These are phyloP conservation scores for Cylindrotheca fusiformis DNA, from an alignment of 108 stramenopile genomes.

Conservation along the genomic window DNA sequence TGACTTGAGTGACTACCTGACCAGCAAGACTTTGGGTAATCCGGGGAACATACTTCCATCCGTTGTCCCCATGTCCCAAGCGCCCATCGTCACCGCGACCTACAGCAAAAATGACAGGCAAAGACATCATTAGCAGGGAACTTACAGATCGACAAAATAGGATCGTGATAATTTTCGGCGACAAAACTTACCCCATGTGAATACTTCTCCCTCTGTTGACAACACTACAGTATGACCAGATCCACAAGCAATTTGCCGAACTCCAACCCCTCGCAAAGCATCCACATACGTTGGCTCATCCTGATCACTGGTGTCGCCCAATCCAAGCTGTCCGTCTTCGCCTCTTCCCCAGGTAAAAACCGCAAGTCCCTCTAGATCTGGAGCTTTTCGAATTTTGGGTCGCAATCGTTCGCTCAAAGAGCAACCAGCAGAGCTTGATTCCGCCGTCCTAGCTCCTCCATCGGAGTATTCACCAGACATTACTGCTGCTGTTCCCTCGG, in stretches of 20 bases:
- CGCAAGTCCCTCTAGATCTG: slow-evolving; percentile 46
- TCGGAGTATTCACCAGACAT: neutral
- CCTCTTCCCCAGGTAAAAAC: slow-evolving; percentile 91
- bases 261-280: slow-evolving; percentile 86
- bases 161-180: neutral
- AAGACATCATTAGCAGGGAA: neutral
- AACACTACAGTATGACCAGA: slow-evolving; percentile 92
- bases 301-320: slow-evolving; percentile 79
- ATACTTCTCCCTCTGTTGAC: slow-evolving; percentile 91
- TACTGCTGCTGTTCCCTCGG: too few relatives aligned
- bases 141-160: neutral
- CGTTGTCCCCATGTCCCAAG: slow-evolving; percentile 93
- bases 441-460: slow-evolving; percentile 27
- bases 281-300: slow-evolving; percentile 90
- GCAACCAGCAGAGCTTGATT: slow-evolving; percentile 28
- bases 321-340: slow-evolving; percentile 87
- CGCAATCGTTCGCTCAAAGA: slow-evolving; percentile 30
- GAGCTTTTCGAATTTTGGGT: slow-evolving; percentile 5
- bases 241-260: slow-evolving; percentile 91
- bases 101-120: neutral
- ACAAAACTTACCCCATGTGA: slow-evolving; percentile 70
- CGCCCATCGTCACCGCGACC: slow-evolving; percentile 71
- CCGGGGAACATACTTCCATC: slow-evolving; percentile 95
- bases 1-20: slow-evolving; percentile 82
- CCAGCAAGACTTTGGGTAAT: slow-evolving; percentile 78